Percentiles rank a stretch among this genome's conserved stretches.
These are phyloP conservation scores for Kluyveromyces dobzhanskii DNA, from an alignment of 805 yeast genomes.

Conservation along the genomic window DNA sequence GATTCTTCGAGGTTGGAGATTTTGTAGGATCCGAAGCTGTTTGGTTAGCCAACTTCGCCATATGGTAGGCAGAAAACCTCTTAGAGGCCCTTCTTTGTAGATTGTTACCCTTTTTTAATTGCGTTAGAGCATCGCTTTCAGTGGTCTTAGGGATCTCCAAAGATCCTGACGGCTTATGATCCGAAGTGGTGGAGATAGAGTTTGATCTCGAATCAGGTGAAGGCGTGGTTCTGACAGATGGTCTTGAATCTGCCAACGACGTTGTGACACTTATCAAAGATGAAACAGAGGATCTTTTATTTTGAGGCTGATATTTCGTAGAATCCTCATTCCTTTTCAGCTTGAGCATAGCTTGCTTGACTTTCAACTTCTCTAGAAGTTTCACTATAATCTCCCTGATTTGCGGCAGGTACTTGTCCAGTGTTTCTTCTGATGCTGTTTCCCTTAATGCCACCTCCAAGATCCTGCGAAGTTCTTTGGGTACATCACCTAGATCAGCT, in stretches of 20 bases:
- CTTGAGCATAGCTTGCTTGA: constrained; percentile 52
- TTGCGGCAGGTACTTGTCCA: constrained; percentile 73
- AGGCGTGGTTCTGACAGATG: constrained; percentile 1
- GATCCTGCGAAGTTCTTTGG: constrained; percentile 66
- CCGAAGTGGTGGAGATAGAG: not conserved
- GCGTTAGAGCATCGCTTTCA: constrained; percentile 54
- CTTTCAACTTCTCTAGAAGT: constrained; percentile 68
- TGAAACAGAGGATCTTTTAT: constrained; percentile 4
- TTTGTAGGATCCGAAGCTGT: constrained; percentile 23
- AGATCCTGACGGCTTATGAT: constrained; percentile 7
- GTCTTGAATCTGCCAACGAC: not conserved
- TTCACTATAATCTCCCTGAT: constrained; percentile 81
- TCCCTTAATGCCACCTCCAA: constrained; percentile 82
- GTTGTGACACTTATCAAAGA: constrained; percentile 8
- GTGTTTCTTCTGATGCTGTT: constrained; percentile 71
- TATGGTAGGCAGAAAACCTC: constrained; percentile 88
- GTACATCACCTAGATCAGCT: constrained; percentile 84
- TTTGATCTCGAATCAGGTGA: constrained; percentile 5
- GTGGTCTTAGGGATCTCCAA: not conserved
- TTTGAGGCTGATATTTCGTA: not conserved
- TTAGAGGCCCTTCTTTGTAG: constrained; percentile 89
- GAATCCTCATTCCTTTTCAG: constrained; percentile 5
- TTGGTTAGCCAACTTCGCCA: constrained; percentile 59
- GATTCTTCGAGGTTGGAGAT: not conserved
- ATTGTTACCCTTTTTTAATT: constrained; percentile 74